These are phyloP conservation scores for Nemania serpens DNA, from an alignment of 2,329 filamentous ascomycete species.

Conservation along the genomic window DNA sequence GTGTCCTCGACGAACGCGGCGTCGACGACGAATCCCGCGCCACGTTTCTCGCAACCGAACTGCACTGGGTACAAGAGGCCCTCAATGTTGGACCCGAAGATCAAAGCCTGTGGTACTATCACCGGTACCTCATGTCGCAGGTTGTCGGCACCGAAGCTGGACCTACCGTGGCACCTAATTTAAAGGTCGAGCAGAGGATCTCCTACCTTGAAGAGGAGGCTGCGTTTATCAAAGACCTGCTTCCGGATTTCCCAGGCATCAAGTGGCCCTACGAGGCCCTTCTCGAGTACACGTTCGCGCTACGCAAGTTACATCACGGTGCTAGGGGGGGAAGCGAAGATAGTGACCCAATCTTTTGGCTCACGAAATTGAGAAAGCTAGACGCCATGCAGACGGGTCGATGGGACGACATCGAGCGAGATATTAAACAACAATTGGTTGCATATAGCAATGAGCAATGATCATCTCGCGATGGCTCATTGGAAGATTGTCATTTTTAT, in stretches of 20 bases:
- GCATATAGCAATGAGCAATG: constrained; percentile 17
- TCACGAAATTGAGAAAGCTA: constrained; percentile 67
- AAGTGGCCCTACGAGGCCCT: constrained; percentile 89
- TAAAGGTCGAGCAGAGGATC: constrained; percentile 65
- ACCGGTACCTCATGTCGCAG: constrained; percentile 81
- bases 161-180: constrained; percentile 65
- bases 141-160: constrained; percentile 55
- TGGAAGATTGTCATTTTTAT: neutral
- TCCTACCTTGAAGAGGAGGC: constrained; percentile 73
- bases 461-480: constrained; percentile 6
- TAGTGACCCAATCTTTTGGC: constrained; percentile 58
- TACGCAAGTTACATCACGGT: constrained; percentile 59
- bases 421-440: constrained; percentile 33
- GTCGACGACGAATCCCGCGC: constrained; percentile 67
- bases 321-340: constrained; percentile 46
- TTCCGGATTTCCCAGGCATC: constrained; percentile 61
- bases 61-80: constrained; percentile 74
- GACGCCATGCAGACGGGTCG: constrained; percentile 76
- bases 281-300: constrained; percentile 70
- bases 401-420: constrained; percentile 71
- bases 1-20: constrained; percentile 71
- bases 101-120: constrained; percentile 96
- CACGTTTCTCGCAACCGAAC: constrained; percentile 76
- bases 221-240: constrained; percentile 69
- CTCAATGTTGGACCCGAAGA: constrained; percentile 91